phyloP scores from a whole-genome alignment of 2,329 filamentous ascomycete genomes.

The Microdochium trichocladiopsis region DNA sequence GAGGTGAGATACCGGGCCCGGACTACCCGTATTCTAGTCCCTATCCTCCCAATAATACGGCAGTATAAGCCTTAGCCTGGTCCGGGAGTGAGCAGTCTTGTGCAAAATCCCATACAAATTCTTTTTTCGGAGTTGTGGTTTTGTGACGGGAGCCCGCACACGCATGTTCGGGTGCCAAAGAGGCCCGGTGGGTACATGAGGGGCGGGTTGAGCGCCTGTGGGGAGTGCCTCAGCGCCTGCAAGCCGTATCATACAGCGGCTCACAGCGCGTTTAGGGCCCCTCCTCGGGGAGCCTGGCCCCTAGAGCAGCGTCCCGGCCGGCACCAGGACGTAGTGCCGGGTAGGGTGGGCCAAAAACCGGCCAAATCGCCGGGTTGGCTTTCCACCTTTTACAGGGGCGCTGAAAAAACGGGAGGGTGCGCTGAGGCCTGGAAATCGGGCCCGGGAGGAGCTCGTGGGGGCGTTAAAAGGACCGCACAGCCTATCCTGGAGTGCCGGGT shows the following conservation, averaged over 20 bases:
- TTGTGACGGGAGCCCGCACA: not conserved
- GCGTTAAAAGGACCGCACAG: not conserved
- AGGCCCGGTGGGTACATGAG: not conserved
- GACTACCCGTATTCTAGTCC: too few species aligned
- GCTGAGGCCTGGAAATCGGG: not conserved
- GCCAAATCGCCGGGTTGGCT: not conserved
- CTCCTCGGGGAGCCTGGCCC: not conserved
- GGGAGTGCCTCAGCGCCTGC: not conserved
- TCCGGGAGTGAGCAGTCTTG: not conserved
- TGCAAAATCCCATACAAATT: not conserved
- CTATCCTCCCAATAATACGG: too few species aligned
- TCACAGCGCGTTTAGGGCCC: not conserved
- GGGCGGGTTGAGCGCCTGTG: not conserved
- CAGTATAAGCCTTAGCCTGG: too few species aligned
- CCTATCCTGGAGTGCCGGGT: not conserved
- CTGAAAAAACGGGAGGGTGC: not conserved
- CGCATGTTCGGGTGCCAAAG: not conserved
- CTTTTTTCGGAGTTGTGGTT: not conserved
- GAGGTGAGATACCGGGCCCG: too few species aligned
- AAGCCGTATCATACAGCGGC: not conserved
- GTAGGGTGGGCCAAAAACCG: not conserved
- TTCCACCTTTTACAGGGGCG: not conserved
- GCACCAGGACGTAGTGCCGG: not conserved
- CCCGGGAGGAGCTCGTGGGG: not conserved
- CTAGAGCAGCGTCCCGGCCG: not conserved